Conservation (phyloP, 495 filamentous ascomycete genomes). For the Tuber brumale region DNA sequence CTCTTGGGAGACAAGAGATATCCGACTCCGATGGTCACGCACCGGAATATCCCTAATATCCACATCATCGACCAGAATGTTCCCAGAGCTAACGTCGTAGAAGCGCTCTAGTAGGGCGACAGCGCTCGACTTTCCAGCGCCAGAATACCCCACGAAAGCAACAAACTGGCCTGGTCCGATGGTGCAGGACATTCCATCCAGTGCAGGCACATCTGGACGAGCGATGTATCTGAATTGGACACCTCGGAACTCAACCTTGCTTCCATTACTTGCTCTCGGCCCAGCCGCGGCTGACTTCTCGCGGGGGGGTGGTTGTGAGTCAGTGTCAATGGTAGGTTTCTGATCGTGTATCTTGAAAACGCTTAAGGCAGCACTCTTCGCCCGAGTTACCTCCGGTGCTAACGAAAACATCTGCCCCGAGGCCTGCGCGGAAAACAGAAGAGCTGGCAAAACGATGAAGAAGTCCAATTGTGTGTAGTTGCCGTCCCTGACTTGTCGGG, state of each 20-base stretch:
- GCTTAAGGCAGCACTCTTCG: conserved; percentile 47
- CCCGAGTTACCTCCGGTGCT: conserved; percentile 57
- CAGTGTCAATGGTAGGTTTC: conserved; percentile 34
- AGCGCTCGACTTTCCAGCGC: conserved; percentile 54
- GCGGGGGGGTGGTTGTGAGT: conserved; percentile 10
- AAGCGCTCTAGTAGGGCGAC: conserved; percentile 49
- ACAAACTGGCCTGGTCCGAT: conserved; percentile 49
- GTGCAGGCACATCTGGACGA: conserved; percentile 44
- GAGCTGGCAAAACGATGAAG: conserved; percentile 58
- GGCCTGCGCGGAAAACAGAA: conserved; percentile 55
- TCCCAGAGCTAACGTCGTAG: conserved; percentile 48
- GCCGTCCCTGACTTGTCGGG: conserved; percentile 52
- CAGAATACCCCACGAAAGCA: conserved; percentile 56
- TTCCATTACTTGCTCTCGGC: conserved; percentile 39
- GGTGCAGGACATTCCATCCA: conserved; percentile 45
- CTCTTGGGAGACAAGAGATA: conserved; percentile 50
- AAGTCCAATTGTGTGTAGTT: conserved; percentile 56
- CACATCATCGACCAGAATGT: conserved; percentile 48
- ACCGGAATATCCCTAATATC: conserved; percentile 47
- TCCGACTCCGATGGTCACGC: conserved; percentile 44
- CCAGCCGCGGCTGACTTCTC: conserved; percentile 9
- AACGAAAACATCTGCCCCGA: conserved; percentile 62
- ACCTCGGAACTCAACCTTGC: conserved; percentile 44
- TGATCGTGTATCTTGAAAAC: conserved; percentile 41
- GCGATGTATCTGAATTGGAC: conserved; percentile 50